phyloP scores from a whole-genome alignment of 129 eudicot species.

The Lactuca saligna region DNA sequence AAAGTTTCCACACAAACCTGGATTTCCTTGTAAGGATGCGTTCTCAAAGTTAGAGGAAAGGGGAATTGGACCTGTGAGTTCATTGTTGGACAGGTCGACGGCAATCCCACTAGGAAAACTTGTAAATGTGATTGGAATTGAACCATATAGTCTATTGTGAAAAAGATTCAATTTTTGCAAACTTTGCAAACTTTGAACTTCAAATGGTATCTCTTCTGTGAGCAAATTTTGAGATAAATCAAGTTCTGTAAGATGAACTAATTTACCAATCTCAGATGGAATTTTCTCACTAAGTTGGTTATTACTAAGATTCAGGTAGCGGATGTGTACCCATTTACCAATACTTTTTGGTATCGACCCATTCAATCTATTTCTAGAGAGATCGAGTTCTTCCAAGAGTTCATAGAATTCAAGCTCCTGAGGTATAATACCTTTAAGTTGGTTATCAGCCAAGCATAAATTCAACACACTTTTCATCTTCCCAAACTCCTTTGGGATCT shows the following conservation, averaged over 20 bases:
- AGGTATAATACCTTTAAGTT: conserved; percentile 35
- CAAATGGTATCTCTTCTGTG: too few relatives aligned
- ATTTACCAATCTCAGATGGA: conserved; percentile 14
- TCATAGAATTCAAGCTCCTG: conserved; percentile 24
- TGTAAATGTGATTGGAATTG: conserved; percentile 9
- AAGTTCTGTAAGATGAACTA: neutral
- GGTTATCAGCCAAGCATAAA: conserved; percentile 27
- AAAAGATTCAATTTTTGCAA: too few relatives aligned
- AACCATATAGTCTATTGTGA: conserved; percentile 15
- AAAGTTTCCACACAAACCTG: conserved; percentile 14
- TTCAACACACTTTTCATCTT: conserved; percentile 1
- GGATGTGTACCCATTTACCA: conserved; percentile 1
- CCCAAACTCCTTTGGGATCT: too few relatives aligned
- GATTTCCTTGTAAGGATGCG: conserved; percentile 7
- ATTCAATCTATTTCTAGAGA: too few relatives aligned
- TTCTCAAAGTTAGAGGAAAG: neutral
- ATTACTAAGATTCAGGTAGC: conserved; percentile 11
- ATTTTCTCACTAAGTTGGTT: conserved; percentile 27
- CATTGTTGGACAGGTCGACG: conserved; percentile 10
- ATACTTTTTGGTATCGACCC: conserved; percentile 29
- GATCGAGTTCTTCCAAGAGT: neutral
- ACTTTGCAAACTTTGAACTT: too few relatives aligned
- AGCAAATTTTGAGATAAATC: neutral
- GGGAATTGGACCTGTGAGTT: conserved; percentile 2
- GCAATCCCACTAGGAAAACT: too few relatives aligned